Base-by-base conservation (phyloP, 2,329 filamentous ascomycete species). In the Neofusicoccum kwambonambiense region DNA sequence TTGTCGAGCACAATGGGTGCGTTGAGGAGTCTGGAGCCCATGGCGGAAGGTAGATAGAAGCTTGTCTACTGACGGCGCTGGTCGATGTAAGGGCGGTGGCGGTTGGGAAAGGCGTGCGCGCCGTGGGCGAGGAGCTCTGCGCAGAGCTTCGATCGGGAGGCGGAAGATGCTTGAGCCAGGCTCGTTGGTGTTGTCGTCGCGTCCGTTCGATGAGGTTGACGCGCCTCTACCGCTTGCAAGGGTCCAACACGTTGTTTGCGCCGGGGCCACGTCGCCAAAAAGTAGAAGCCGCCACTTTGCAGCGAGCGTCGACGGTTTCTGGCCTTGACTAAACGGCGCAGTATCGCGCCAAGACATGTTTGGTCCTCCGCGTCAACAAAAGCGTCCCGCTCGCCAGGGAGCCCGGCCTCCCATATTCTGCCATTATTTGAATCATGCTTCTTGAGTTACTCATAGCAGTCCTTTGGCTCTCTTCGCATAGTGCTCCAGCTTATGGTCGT, bases 1-100 rank as follows among this genome's bases (percentile, higher is more conserved):
- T 99, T 99, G 86, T 99, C 95, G 74, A 99, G 91, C 76, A 99
- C 95, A 79, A 99, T 97, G 66, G 95, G 93, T 70, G 93, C 93
- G 84, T 99, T 99, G 84, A 97, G 95, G 64, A 98, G 88, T 67
- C 85, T 84, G 75, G 90, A 89, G 69, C 85, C 83, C 56, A 60
- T 60, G 56, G 42, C 37, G 27, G 56, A 12, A 17, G 56, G 31
- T n/a, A 9, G 42, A 27, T 47, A 13, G 42, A 37, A 60, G 56
- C 56, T 60, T 47, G 42, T 47, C 41, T 47, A 37, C n/a, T 37
- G 42, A 49, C 11, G 17, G n/a, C 31, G 31, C 56, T 60, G 56
- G 27, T 60, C 31, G 56, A 37, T 47, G 56, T 31, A 35, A 60
- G 56, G 42, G 56, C 56, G 42, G 56, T 39, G n/a, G 56, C n/a